Percentiles rank a stretch among this genome's conserved stretches.
Evolutionary conservation across 208 protist genomes (phyloP).

Genomic region (Crithidia bombi): DNA sequence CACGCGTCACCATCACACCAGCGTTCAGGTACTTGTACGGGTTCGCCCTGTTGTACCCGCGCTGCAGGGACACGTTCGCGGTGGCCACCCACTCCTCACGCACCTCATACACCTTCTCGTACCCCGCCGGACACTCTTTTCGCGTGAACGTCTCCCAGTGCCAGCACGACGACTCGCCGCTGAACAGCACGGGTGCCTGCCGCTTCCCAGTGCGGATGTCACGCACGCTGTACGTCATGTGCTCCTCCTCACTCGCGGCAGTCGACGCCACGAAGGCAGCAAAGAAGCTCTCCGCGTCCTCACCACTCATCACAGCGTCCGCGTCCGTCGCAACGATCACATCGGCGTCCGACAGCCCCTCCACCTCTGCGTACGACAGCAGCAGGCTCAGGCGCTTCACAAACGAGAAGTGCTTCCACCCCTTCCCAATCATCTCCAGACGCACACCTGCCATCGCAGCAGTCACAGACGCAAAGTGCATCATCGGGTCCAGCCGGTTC

Average conservation of each 20-base stretch:
- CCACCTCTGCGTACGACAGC: neutral
- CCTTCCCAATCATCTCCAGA: neutral
- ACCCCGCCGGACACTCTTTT: neutral
- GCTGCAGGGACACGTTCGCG: neutral
- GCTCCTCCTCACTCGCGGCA: neutral
- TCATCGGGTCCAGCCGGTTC: neutral
- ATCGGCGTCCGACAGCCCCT: neutral
- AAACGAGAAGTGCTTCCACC: neutral
- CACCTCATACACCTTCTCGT: neutral
- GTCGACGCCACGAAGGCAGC: conserved; percentile 1
- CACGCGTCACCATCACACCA: conserved; percentile 1
- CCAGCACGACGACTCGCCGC: conserved; percentile 1
- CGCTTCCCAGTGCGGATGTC: conserved; percentile 8
- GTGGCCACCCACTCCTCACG: neutral
- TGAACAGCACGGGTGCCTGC: neutral
- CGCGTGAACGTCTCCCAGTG: neutral
- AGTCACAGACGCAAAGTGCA: neutral
- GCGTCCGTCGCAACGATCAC: conserved; percentile 3
- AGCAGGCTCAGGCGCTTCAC: conserved; percentile 3
- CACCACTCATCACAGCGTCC: conserved; percentile 5
- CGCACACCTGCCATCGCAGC: neutral
- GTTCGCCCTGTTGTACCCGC: neutral
- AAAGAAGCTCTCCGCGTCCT: neutral
- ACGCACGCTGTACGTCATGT: conserved; percentile 2
- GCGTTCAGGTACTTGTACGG: conserved; percentile 1